Conservation (phyloP, 2,329 filamentous ascomycete species). For the Lachnellula willkommii region DNA sequence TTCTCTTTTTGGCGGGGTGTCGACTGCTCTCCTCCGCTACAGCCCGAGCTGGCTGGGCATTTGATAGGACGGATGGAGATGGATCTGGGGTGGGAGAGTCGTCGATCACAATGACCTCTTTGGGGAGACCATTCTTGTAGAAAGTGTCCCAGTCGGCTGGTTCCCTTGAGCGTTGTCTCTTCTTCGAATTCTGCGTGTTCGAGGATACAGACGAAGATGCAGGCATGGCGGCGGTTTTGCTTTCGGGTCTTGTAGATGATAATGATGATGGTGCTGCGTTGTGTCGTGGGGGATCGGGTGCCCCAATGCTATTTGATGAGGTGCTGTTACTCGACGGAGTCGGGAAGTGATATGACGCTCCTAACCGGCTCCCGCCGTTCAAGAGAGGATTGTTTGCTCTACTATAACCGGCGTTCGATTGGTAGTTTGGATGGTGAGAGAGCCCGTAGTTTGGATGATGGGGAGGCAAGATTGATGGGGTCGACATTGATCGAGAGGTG, state of each 20-base stretch:
- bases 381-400: conserved; percentile 39
- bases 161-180: conserved; percentile 34
- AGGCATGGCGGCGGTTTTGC: conserved; percentile 33
- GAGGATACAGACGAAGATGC: conserved; percentile 27
- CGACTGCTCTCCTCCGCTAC: conserved; percentile 34
- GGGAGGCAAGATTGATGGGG: conserved; percentile 68
- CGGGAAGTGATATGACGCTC: conserved; percentile 28
- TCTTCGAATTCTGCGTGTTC: conserved; percentile 33
- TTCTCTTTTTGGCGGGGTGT: conserved; percentile 70
- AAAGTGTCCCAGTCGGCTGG: conserved; percentile 71
- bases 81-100: conserved; percentile 54
- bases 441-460: conserved; percentile 62
- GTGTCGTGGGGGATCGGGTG: conserved; percentile 24
- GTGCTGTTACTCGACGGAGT: conserved; percentile 30
- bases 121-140: conserved; percentile 76
- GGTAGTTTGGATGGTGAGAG: conserved; percentile 51
- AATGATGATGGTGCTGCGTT: conserved; percentile 11
- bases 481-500: conserved; percentile 57
- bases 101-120: conserved; percentile 78
- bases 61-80: conserved; percentile 35
- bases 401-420: conserved; percentile 47
- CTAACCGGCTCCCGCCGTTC: conserved; percentile 30
- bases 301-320: conserved; percentile 20
- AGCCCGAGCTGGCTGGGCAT: conserved; percentile 28
- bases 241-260: conserved; percentile 20